Evolutionary conservation across 805 yeast species (phyloP).

Genomic region (Zygotorulaspora danielsina): DNA sequence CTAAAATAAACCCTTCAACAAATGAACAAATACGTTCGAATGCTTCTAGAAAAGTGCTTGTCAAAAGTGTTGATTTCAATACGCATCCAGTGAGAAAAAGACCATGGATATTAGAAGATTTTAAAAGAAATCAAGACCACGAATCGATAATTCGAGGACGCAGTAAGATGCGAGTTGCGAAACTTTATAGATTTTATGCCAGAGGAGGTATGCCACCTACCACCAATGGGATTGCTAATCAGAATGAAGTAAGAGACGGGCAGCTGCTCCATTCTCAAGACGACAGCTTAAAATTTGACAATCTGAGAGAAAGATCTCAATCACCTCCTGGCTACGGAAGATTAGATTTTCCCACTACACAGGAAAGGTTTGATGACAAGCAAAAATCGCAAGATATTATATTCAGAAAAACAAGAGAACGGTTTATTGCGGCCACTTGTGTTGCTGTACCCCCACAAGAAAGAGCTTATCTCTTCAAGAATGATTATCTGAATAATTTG

Average conservation of each 20-base stretch:
- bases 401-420: conserved; percentile 39
- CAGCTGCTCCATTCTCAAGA: conserved; percentile 19
- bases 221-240: not conserved
- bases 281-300: conserved; percentile 24
- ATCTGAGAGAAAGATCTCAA: conserved; percentile 36
- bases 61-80: conserved; percentile 15
- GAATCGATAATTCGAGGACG: conserved; percentile 14
- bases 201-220: conserved; percentile 22
- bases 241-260: not conserved
- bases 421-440: conserved; percentile 44
- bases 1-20: not conserved
- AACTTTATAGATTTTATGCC: conserved; percentile 19
- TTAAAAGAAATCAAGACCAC: conserved; percentile 26
- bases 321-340: conserved; percentile 59
- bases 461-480: conserved; percentile 45
- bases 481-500: conserved; percentile 37
- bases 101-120: conserved; percentile 37
- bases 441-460: conserved; percentile 30
- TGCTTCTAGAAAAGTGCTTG: not conserved
- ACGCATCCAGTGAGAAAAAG: conserved; percentile 27
- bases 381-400: conserved; percentile 34
- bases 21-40: conserved; percentile 2
- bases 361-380: conserved; percentile 42
- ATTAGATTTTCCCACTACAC: conserved; percentile 57
- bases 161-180: conserved; percentile 7